Evolutionary conservation across 225 moss, liverwort and hornwort genomes (phyloP).

Genomic region (Polytrichum formosum): DNA sequence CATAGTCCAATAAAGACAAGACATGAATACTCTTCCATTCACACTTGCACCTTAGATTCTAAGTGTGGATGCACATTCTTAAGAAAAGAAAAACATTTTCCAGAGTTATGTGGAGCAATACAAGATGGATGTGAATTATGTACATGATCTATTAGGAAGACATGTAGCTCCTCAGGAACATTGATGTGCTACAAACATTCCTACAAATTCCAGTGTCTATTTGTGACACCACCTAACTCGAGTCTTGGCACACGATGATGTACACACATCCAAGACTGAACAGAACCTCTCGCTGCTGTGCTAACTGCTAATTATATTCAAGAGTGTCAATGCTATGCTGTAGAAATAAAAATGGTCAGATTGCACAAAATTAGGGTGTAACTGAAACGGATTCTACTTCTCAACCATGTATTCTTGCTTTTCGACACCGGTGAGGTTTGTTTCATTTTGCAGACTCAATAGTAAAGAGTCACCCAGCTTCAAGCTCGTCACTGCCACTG

Average conservation of each 20-base stretch:
- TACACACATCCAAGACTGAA: conserved; percentile 40
- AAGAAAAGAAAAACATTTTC: too few relatives aligned
- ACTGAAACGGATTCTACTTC: conserved; percentile 34
- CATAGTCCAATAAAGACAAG: background rate
- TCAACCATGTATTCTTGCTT: conserved; percentile 68
- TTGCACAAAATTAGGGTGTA: background rate
- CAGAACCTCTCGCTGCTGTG: conserved; percentile 17
- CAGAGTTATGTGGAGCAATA: too few relatives aligned
- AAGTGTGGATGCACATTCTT: too few relatives aligned
- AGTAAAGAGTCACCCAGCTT: conserved; percentile 60
- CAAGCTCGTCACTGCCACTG: conserved; percentile 75
- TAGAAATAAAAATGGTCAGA: background rate
- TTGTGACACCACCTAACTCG: conserved; percentile 17
- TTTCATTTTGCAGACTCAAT: conserved; percentile 61
- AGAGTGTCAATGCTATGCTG: too few relatives aligned
- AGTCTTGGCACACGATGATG: conserved; percentile 21
- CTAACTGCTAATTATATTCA: conserved; percentile 3
- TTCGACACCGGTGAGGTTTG: conserved; percentile 41
- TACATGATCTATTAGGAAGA: too few relatives aligned
- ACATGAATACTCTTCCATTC: too few relatives aligned
- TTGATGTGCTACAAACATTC: too few relatives aligned
- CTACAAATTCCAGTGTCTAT: too few relatives aligned
- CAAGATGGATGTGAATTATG: too few relatives aligned
- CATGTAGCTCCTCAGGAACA: too few relatives aligned
- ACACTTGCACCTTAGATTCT: too few relatives aligned